Evolutionary conservation across 768 basidiomycete genomes (phyloP).

Genomic region (Serendipita sp.): DNA sequence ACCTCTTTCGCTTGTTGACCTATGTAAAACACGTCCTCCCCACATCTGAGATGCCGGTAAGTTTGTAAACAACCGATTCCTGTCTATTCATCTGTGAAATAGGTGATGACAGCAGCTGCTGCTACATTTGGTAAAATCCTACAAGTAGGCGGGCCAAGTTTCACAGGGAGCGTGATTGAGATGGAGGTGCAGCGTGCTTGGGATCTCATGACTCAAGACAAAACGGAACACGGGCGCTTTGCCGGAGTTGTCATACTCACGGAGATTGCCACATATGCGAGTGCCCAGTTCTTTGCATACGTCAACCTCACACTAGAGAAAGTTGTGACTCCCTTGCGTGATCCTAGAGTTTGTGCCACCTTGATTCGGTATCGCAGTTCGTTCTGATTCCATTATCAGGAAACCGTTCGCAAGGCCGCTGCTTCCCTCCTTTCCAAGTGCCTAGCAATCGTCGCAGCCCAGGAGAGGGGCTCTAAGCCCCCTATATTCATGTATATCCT

Average conservation of each 20-base stretch:
- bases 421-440: constrained; percentile 88
- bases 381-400: constrained; percentile 12
- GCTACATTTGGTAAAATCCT: constrained; percentile 81
- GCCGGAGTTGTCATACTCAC: constrained; percentile 88
- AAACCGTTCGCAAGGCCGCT: constrained; percentile 82
- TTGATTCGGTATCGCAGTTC: no score
- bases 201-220: constrained; percentile 59
- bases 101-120: constrained; percentile 89
- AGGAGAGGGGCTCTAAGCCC: constrained; percentile 51
- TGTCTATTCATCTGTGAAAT: constrained; percentile 24
- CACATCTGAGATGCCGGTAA: constrained; percentile 41
- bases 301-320: constrained; percentile 82
- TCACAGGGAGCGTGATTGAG: constrained; percentile 82
- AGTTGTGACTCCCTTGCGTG: constrained; percentile 78
- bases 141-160: constrained; percentile 61
- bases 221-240: constrained; percentile 66
- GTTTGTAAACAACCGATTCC: background rate
- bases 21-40: constrained; percentile 89
- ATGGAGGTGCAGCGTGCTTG: constrained; percentile 76
- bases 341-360: constrained; percentile 43
- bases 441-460: constrained; percentile 64
- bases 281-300: constrained; percentile 73
- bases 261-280: constrained; percentile 80
- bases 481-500: constrained; percentile 59
- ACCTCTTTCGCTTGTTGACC: constrained; percentile 76